Evolutionary conservation across 495 filamentous ascomycete genomes (phyloP).

Genomic region (Penicillium crystallinum): DNA sequence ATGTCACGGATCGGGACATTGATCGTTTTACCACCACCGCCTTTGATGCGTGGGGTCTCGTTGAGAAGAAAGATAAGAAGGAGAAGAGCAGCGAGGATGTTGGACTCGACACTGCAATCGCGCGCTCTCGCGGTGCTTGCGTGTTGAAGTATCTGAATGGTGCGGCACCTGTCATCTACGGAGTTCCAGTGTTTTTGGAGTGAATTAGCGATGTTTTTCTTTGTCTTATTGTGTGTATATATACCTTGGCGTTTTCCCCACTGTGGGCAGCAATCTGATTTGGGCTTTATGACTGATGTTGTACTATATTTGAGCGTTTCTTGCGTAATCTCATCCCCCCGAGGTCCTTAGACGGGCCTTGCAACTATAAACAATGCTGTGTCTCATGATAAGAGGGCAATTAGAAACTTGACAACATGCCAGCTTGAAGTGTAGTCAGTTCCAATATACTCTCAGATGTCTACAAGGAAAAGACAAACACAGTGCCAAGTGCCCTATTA

Average conservation of each 20-base stretch:
- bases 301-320: not conserved
- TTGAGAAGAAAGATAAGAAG: constrained; percentile 28
- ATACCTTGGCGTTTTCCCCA: constrained; percentile 11
- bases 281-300: constrained; percentile 4
- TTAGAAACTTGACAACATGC: too few species aligned
- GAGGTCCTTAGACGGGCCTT: too few species aligned
- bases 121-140: constrained; percentile 65
- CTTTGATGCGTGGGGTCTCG: constrained; percentile 81
- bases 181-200: constrained; percentile 80
- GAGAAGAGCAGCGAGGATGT: constrained; percentile 16
- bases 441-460: too few species aligned
- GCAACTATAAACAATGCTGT: too few species aligned
- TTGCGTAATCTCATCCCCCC: too few species aligned
- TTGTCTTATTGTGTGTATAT: not conserved
- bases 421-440: too few species aligned
- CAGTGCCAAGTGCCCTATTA: not conserved
- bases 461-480: too few species aligned
- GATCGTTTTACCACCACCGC: constrained; percentile 77
- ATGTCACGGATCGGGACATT: constrained; percentile 95
- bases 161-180: constrained; percentile 89
- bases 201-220: constrained; percentile 15
- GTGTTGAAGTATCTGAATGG: constrained; percentile 86
- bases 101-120: constrained; percentile 72
- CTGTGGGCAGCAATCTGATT: constrained; percentile 17
- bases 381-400: too few species aligned